Conservation (phyloP, 2,329 filamentous ascomycete species). For the Fusarium xyrophilum region DNA sequence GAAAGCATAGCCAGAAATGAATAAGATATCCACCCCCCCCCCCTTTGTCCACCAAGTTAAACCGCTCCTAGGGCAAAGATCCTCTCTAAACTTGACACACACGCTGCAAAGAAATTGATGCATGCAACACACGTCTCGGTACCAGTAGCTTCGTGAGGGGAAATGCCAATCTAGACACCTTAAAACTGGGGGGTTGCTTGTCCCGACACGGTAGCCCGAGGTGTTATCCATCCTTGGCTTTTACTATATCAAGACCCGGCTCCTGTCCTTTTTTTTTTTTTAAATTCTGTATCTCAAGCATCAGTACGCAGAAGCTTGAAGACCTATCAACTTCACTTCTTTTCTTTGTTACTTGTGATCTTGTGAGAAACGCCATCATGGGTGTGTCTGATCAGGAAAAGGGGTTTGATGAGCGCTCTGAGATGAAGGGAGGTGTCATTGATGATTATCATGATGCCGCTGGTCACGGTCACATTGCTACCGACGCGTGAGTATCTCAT, state of each 20-base stretch:
- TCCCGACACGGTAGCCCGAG: conserved; percentile 38
- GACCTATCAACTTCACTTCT: background rate
- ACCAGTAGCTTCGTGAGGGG: conserved; percentile 30
- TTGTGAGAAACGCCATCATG: conserved; percentile 15
- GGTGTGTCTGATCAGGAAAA: conserved; percentile 34
- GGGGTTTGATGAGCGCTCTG: conserved; percentile 32
- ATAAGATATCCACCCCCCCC: conserved; percentile 1
- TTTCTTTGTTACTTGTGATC: background rate
- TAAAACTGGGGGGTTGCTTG: conserved; percentile 17
- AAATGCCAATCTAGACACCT: conserved; percentile 9
- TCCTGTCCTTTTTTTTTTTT: conserved; percentile 1
- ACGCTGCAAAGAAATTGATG: background rate
- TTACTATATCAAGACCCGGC: conserved; percentile 30
- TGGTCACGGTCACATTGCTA: conserved; percentile 34
- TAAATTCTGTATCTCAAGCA: conserved; percentile 8
- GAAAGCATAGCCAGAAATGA: conserved; percentile 1
- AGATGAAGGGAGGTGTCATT: conserved; percentile 33
- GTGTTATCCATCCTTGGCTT: conserved; percentile 23
- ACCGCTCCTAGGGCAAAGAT: conserved; percentile 16
- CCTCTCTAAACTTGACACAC: background rate
- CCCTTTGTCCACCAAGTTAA: background rate
- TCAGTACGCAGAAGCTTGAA: conserved; percentile 13
- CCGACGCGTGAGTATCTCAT: conserved; percentile 35
- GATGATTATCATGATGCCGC: conserved; percentile 26
- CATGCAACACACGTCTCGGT: conserved; percentile 4